Evolutionary conservation across 169 alveolate species (phyloP), one percentile per base, ranked within the genome.

Genomic region (Cryptosporidium felis): DNA sequence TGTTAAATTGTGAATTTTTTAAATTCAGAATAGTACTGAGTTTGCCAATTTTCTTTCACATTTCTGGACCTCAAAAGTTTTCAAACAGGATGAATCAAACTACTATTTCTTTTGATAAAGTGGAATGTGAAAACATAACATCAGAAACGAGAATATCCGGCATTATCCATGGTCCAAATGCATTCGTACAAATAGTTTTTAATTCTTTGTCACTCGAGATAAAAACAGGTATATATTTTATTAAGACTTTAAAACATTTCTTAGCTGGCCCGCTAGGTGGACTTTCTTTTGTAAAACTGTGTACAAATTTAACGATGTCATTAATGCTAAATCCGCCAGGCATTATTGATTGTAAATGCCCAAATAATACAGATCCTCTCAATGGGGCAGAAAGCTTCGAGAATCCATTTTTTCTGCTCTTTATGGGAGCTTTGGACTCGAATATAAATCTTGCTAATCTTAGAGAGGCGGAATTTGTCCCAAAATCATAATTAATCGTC

Each of bases 161-260:
- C 85, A 74, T 74, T 21, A 74, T 74, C 85, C 85, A 74, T 5
- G 85, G 85, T 16, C 85, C 85, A 23, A 74, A 74, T 53, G 85
- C 85, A 49, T 74, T 58, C 26, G 40, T 18, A 74, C 85, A 74
- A 28, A 74, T 74, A 5, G 67, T 36, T 36, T 74, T 74, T 49
- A 74, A 21, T 51, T 74, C 85, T 21, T 49, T 56, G 23, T 74
- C 85, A 36, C 60, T 58, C 23, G 85, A 60, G 21, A 38, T 18
- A 56, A 74, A 74, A 14, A 74, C 74, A 16, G 85, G 85, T 6
- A 74, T 74, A 38, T 49, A 74, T 36, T 74, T 74, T 8, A 74
- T 51, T 5, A 74, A 53, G 1, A 40, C 63, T 36, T 53, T 56
- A 74, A 74, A 74, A 40, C 85, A 74, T 23, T 38, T 74, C 14